Percentiles rank a stretch among this genome's conserved stretches.
Conservation (phyloP, 768 basidiomycete species). For the Thelephora aurantiotincta region DNA sequence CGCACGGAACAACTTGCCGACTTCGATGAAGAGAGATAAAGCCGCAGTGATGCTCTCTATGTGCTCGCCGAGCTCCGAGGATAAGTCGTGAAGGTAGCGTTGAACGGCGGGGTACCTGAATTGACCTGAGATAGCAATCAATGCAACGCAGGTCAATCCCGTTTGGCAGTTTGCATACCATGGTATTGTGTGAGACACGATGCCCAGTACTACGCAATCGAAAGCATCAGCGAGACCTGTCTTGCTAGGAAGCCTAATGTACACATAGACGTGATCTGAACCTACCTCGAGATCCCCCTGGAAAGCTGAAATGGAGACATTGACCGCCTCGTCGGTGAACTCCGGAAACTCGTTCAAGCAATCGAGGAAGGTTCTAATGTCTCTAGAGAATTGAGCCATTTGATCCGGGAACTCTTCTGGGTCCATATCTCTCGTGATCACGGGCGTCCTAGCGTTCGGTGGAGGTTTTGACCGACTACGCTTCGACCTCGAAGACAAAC, state of each 20-base stretch:
- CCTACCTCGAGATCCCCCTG: constrained; percentile 55
- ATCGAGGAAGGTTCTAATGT: constrained; percentile 52
- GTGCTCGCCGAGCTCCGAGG: constrained; percentile 65
- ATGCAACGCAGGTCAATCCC: no score
- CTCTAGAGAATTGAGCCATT: constrained; percentile 45
- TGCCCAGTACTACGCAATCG: constrained; percentile 49
- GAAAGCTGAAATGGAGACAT: constrained; percentile 50
- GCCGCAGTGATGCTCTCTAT: constrained; percentile 53
- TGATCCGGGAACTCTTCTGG: constrained; percentile 55
- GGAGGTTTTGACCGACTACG: constrained; percentile 19
- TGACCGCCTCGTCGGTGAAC: constrained; percentile 59
- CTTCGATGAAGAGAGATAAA: constrained; percentile 62
- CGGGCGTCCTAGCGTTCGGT: constrained; percentile 37
- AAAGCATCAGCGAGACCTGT: not conserved
- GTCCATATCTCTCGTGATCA: constrained; percentile 42
- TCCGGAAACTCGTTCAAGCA: constrained; percentile 72
- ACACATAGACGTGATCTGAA: no score
- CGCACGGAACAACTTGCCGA: constrained; percentile 30
- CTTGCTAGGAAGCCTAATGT: not conserved
- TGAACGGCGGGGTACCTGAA: constrained; percentile 62
- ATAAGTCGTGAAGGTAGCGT: constrained; percentile 59
- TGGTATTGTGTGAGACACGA: constrained; percentile 54
- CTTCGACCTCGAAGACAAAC: constrained; percentile 5
- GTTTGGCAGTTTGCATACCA: constrained; percentile 22
- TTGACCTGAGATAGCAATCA: constrained; percentile 32